Evolutionary conservation across 2,329 filamentous ascomycete species (phyloP), one percentile per base, ranked within the genome.

Genomic region (Aureobasidium sp.): DNA sequence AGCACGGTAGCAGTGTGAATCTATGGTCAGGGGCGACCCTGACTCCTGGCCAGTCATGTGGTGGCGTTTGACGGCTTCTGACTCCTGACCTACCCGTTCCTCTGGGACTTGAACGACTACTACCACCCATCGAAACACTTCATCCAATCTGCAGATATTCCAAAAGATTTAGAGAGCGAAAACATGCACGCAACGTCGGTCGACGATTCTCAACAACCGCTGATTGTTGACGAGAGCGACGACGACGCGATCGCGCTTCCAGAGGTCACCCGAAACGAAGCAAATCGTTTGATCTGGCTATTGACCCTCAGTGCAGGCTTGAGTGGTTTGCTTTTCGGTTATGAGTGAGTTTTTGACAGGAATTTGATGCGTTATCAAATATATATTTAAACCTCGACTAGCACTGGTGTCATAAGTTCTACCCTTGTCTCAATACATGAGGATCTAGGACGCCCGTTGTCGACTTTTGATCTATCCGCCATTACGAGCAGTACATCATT

Each of bases 361-460:
- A 41, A 5, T 17, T 12, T 11, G 25, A n/a, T 12, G 14, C 11
- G 5, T 11, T 29, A 1, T 25, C 2, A 27, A 12, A 17, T 39
- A 0, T 11, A 27, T 22, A n/a, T 25, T 58, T 3, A 48, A 9
- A 12, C 11, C 9, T 31, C 11, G 14, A 34, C 22, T 20, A 75
- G 80, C 68, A 86, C 84, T 39, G 84, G 83, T 39, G 82, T 86
- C 17, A 85, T 86, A 61, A 84, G 81, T 39, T 83, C 82, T 1
- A 85, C 82, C 1, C 77, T 86, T 61, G 77, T 86, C 29, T 82
- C 79, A 4, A 79, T 86, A 63, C 77, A 85, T 29, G 83, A 52
- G 27, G 49, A 51, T 15, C 31, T 81, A 7, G 69, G 75, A 44
- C 79, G 78, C 7, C 62, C 71, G 11, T 69, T 82, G 47, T 66